Base-by-base conservation (phyloP, 2,329 filamentous ascomycete genomes). In the Fusarium poae region DNA sequence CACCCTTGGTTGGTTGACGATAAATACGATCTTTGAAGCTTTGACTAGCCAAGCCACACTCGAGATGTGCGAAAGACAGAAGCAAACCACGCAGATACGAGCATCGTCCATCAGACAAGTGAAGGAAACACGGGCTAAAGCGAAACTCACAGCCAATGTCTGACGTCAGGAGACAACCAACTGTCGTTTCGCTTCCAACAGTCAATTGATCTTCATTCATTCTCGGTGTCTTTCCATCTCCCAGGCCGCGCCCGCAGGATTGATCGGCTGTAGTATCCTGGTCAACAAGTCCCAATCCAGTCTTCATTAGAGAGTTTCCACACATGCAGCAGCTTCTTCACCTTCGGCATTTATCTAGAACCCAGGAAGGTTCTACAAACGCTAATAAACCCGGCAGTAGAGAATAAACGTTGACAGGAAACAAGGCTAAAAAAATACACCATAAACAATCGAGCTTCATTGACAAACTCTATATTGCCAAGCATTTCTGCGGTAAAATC, bases 381-480 rank as follows among this genome's bases (percentile, higher is more conserved):
- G 39, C 49, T 34, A 16, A 7, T 49, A 50, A 35, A n/a, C 15
- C 12, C 32, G 59, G 50, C n/a, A 63, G 12, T 35, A n/a, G n/a
- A n/a, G n/a, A n/a, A n/a, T n/a, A 2, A 21, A 39, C 18, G 3
- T 39, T 13, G 13, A n/a, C 10, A 15, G n/a, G 37, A 39, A 29
- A 39, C 10, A 44, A 39, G 23, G 43, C 48, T 42, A 58, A 56
- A 32, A 32, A 40, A 62, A 48, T 30, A 6, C 35, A 20, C 35
- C 35, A 12, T 15, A 27, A 23, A 29, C 32, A 3, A 29, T 39
- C 20, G 34, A 9, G n/a, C 13, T 20, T 21, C 27, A 9, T 20
- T 11, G 27, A 30, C 29, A 50, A 64, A 65, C 61, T 52, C 34
- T 42, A 46, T 42, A 44, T 49, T 35, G 60, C 62, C 62, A 65